These are phyloP conservation scores for Sergeia podlipaevii DNA, from an alignment of 208 protist species.

Conservation along the genomic window DNA sequence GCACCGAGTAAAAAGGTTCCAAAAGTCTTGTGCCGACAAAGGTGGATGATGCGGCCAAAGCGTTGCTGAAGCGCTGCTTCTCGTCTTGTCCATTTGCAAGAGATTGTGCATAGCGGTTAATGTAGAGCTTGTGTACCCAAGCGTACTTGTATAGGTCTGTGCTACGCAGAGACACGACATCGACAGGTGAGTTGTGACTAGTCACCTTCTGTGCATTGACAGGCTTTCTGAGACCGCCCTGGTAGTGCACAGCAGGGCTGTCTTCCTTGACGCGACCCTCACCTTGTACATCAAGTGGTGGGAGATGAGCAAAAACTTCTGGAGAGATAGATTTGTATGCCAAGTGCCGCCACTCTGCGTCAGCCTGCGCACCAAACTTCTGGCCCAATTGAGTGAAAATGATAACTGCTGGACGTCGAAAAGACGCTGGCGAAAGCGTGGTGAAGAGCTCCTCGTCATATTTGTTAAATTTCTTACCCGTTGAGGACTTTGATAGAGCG, in stretches of 20 bases:
- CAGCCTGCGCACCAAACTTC: constrained; percentile 68
- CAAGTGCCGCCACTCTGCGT: constrained; percentile 67
- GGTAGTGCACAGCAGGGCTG: not conserved
- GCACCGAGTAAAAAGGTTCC: constrained; percentile 57
- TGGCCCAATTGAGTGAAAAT: constrained; percentile 85
- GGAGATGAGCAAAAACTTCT: constrained; percentile 37
- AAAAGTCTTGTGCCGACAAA: constrained; percentile 76
- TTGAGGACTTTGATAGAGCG: not conserved
- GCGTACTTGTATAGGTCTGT: constrained; percentile 77
- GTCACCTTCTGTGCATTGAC: not conserved
- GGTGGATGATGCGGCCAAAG: constrained; percentile 55
- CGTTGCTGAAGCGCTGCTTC: constrained; percentile 9
- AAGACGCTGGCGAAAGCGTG: constrained; percentile 35
- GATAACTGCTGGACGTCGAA: constrained; percentile 70
- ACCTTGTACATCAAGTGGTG: constrained; percentile 12
- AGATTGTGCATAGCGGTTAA: constrained; percentile 62
- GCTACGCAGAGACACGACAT: constrained; percentile 78
- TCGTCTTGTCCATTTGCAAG: constrained; percentile 6
- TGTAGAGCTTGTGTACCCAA: constrained; percentile 78
- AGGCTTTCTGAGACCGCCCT: not conserved
- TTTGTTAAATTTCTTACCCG: constrained; percentile 26
- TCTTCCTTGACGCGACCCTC: constrained; percentile 15
- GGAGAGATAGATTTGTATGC: constrained; percentile 73
- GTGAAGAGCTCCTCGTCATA: constrained; percentile 49
- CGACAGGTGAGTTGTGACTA: constrained; percentile 39